These are phyloP conservation scores for Isoetes taiwanensis DNA, from an alignment of 75 land plant genomes.

Conservation along the genomic window DNA sequence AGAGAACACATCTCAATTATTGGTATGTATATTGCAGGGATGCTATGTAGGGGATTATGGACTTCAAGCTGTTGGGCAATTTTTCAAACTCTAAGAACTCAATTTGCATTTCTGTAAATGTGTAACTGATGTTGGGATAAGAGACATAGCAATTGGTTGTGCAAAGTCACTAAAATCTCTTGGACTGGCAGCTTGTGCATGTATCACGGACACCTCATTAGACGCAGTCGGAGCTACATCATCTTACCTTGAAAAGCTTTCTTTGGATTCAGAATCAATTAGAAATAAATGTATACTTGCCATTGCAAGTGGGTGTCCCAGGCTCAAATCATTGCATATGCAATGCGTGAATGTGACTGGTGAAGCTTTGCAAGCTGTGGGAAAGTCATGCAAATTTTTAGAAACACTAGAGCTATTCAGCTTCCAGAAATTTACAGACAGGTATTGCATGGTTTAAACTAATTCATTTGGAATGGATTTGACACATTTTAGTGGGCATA, in stretches of 20 bases:
- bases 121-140: slow-evolving; percentile 54
- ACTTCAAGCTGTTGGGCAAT: slow-evolving; percentile 52
- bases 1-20: too few relatives aligned
- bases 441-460: too few relatives aligned
- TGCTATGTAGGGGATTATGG: slow-evolving; percentile 84
- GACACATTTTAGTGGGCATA: too few relatives aligned
- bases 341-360: slow-evolving; percentile 64
- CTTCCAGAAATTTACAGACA: slow-evolving; percentile 76
- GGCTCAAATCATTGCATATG: slow-evolving; percentile 44
- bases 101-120: slow-evolving; percentile 79
- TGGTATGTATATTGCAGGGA: too few relatives aligned
- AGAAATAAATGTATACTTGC: slow-evolving; percentile 48
- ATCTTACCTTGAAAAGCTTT: slow-evolving; percentile 34
- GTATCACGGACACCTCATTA: slow-evolving; percentile 54
- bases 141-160: slow-evolving; percentile 40
- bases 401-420: slow-evolving; percentile 55
- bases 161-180: slow-evolving; percentile 52
- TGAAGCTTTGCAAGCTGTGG: slow-evolving; percentile 60
- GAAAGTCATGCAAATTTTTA: slow-evolving; percentile 35
- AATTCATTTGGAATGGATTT: too few relatives aligned
- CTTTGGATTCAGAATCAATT: slow-evolving; percentile 55
- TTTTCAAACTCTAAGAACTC: slow-evolving; percentile 63
- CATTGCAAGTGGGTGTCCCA: slow-evolving; percentile 47
- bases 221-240: slow-evolving; percentile 57
- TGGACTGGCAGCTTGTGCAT: slow-evolving; percentile 65